These are phyloP conservation scores for Solanum habrochaites DNA, from an alignment of 257 asterid genomes.

Conservation along the genomic window DNA sequence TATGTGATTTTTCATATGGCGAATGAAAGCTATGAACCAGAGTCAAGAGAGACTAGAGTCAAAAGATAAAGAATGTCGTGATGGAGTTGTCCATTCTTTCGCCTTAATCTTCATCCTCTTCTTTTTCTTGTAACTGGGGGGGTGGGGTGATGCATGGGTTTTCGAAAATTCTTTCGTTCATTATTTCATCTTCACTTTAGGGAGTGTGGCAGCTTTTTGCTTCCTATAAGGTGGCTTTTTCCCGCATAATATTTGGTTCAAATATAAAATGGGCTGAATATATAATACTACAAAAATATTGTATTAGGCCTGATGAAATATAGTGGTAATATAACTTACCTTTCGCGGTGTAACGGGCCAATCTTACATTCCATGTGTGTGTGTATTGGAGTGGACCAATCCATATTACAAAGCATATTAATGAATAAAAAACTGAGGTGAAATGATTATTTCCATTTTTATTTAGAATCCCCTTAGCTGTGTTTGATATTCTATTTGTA, in stretches of 20 bases:
- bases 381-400: background rate
- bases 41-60: background rate
- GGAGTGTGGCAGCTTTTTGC: background rate
- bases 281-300: background rate
- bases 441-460: background rate
- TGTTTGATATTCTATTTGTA: background rate
- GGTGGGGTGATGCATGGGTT: background rate
- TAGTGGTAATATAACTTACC: background rate
- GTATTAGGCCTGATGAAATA: background rate
- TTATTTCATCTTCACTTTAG: background rate
- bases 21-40: too few relatives aligned
- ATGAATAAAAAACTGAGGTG: background rate
- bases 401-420: background rate
- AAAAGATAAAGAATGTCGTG: background rate
- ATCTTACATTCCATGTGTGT: background rate
- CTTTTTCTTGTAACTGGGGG: background rate
- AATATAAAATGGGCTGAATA: background rate
- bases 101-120: background rate
- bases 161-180: background rate
- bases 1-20: background rate
- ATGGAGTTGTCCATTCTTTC: background rate
- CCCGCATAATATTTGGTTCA: background rate
- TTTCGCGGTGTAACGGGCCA: background rate
- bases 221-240: background rate
- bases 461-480: background rate